These are phyloP conservation scores for Aspergillus homomorphus DNA, from an alignment of 495 filamentous ascomycete genomes.

Conservation along the genomic window DNA sequence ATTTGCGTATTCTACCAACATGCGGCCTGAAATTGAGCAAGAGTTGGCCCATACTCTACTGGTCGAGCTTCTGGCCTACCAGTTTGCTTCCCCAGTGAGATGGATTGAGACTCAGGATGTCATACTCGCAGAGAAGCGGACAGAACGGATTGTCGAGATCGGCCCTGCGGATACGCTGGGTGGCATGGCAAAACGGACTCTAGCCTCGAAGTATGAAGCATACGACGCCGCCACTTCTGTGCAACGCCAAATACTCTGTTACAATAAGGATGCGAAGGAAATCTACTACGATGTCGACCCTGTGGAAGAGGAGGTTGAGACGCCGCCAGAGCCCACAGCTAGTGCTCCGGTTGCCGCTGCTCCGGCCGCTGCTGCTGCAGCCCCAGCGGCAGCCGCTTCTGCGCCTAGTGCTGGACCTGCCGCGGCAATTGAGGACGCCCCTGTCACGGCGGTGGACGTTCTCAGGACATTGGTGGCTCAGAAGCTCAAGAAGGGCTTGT, in stretches of 20 bases:
- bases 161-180: constrained; percentile 97
- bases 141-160: constrained; percentile 96
- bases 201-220: constrained; percentile 97
- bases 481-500: constrained; percentile 91
- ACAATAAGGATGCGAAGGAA: constrained; percentile 98
- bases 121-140: constrained; percentile 89
- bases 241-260: constrained; percentile 96
- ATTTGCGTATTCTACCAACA: constrained; percentile 44
- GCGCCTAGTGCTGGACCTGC: constrained; percentile 82
- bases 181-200: constrained; percentile 93
- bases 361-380: constrained; percentile 45
- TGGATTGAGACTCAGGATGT: constrained; percentile 99
- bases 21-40: constrained; percentile 98
- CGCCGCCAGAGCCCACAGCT: constrained; percentile 47
- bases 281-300: constrained; percentile 99
- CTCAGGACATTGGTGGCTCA: constrained; percentile 92
- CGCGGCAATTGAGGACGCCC: constrained; percentile 78
- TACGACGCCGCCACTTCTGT: constrained; percentile 95
- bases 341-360: constrained; percentile 22
- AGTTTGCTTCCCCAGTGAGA: constrained; percentile 97
- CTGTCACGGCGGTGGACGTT: constrained; percentile 83
- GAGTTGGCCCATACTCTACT: constrained; percentile 96
- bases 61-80: constrained; percentile 96
- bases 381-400: constrained; percentile 54
- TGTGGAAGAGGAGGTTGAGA: constrained; percentile 79